Base-by-base conservation (phyloP, 352 stramenopile species). In the Globisporangium splendens region DNA sequence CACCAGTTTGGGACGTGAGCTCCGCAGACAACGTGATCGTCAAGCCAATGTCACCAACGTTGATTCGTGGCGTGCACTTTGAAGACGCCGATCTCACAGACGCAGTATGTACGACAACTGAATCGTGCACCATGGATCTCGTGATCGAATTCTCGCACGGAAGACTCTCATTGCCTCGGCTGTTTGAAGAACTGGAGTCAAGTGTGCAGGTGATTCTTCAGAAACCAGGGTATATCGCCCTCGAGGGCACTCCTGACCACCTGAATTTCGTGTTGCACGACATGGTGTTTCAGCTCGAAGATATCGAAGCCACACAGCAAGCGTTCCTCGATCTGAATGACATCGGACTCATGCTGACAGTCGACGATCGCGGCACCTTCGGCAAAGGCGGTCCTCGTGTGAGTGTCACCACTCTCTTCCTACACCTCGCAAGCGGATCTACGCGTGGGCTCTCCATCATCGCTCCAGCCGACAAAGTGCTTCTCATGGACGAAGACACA, bases 361-460 rank as follows among this genome's bases (percentile, higher is more conserved):
- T 79, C 31, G 82, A 91, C 44, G 82, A 91, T 48, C 62, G 69
- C 46, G 79, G 77, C 13, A 76, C 67, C 3, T 71, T 70, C 43
- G 82, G 79, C 24, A 66, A 50, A 12, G 82, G 82, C 49, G 79
- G 78, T 0, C 69, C 79, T n/a, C 72, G 71, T 28, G 65, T 83
- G 18, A 70, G 70, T 39, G 62, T 69, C 0, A 65, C 65, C 0
- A 73, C 55, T 1, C 24, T 88, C 7, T 41, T 62, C 8, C n/a
- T 75, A 20, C 47, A 42, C n/a, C 63, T 82, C 6, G 10, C 62
- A 15, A 38, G 20, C 18, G 43, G 17, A 15, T 13, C 31, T 1
- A 22, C 14, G 21, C 38, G 35, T 28, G 46, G 51, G 8, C 59
- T 65, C 46, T 38, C 46, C 8, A 24, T 65, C 44, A 24, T 38